Conservation (phyloP, 306 rosid genomes). For the Lagenaria siceraria region DNA sequence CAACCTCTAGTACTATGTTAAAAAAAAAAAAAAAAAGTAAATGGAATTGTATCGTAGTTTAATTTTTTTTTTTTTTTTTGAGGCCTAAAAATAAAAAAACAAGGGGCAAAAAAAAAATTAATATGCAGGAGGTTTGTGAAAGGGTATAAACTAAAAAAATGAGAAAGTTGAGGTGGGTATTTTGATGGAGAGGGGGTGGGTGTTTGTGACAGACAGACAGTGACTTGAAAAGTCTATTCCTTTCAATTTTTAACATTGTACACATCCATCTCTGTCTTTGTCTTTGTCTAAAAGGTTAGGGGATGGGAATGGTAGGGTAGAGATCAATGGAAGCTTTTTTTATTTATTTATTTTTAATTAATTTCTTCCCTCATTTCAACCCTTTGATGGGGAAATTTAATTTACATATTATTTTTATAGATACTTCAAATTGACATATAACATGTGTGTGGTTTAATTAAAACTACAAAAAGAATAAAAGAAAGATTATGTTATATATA, state of each 20-base stretch:
- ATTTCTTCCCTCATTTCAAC: not conserved
- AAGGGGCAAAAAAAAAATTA: not conserved
- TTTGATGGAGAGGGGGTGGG: not conserved
- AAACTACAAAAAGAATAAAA: no score
- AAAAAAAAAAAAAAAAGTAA: no score
- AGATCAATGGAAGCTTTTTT: not conserved
- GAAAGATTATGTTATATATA: no score
- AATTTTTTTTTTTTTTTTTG: no score
- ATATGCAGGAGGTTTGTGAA: not conserved
- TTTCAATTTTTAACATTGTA: slow-evolving; percentile 1
- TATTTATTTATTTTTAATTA: not conserved
- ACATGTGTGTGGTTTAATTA: no score
- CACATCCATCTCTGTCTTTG: not conserved
- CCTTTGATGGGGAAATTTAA: not conserved
- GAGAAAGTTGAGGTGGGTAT: not conserved
- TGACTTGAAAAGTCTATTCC: slow-evolving; percentile 1
- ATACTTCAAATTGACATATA: no score
- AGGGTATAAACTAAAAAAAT: not conserved
- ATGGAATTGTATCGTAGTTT: not conserved
- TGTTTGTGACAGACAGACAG: not conserved
- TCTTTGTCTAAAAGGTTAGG: not conserved
- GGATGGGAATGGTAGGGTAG: not conserved
- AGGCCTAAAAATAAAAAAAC: not conserved
- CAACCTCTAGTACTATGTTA: no score
- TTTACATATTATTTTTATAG: no score